Base-by-base conservation (phyloP, 148 eudicot genomes). In the Nyssa sinensis region DNA sequence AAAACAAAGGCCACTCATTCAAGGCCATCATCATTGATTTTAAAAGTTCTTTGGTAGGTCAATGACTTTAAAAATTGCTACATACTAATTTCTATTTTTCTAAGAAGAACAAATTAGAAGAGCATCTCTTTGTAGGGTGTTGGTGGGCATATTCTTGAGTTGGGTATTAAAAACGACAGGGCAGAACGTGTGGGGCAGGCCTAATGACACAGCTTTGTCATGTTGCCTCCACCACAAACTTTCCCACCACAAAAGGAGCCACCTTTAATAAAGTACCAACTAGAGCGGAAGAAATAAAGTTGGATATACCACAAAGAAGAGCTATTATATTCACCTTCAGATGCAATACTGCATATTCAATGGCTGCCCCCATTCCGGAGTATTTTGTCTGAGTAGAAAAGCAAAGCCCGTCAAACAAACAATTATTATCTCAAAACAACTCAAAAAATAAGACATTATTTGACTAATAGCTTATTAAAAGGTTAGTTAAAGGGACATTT, bases 321-420 rank as follows among this genome's bases (percentile, higher is more conserved):
- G 69, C 53, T 21, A n/a, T 44, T 27, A 49, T 27, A 57, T 28
- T 75, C 68, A 93, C 97, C 93, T 90, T 84, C 66, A 93, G 93
- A 83, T 88, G 85, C 70, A 88, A 31, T 35, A 90, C 93, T 34
- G 93, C 98, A 84, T 84, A 93, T 86, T 93, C 98, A 84, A 90
- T 84, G 5, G 96, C 96, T 21, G 96, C 96, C 78, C 98, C 93
- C 0, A 81, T 79, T n/a, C 96, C 92, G 21, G 91, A 78, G 71
- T 83, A 86, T 24, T 87, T 88, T 66, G 78, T 83, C 98, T 93
- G 89, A 81, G 11, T 25, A 62, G 58, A 65, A 55, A 64, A 66
- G n/a, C 25, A 34, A 23, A 44, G 39, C 29, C 47, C 29, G 66
- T 70, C 66, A 70, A 44, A 1, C 31, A 68, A 62, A 49, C 33